These are phyloP conservation scores for Suhomyces bolitotheri DNA, from an alignment of 1,139 yeast genomes.

Conservation along the genomic window DNA sequence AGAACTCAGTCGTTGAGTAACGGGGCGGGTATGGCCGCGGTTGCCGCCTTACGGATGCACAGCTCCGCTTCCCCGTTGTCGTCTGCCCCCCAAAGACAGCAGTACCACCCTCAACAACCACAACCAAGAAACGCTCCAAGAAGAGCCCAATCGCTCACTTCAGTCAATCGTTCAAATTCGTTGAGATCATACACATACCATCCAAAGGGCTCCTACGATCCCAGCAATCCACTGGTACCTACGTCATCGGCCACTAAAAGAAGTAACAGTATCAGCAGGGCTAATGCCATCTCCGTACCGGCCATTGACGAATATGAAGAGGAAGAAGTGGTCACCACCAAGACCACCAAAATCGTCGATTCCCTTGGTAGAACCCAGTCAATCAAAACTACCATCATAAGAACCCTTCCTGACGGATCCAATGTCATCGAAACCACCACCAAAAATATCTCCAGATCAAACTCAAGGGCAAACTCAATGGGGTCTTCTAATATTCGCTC, in stretches of 20 bases:
- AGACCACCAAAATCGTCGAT: conserved; percentile 48
- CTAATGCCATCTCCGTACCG: conserved; percentile 15
- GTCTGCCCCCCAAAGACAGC: conserved; percentile 4
- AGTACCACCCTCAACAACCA: conserved; percentile 7
- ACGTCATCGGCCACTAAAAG: conserved; percentile 19
- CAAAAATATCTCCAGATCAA: conserved; percentile 41
- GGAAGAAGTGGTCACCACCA: conserved; percentile 39
- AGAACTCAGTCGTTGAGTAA: conserved; percentile 28
- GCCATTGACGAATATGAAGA: conserved; percentile 18
- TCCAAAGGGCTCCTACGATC: conserved; percentile 43
- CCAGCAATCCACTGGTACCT: conserved; percentile 33
- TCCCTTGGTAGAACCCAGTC: conserved; percentile 44
- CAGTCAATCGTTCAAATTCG: conserved; percentile 30
- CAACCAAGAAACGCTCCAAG: conserved; percentile 11
- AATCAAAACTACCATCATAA: conserved; percentile 45
- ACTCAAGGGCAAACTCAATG: conserved; percentile 37
- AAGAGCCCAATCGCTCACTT: conserved; percentile 20
- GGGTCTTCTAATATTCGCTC: conserved; percentile 20
- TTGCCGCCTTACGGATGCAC: conserved; percentile 44
- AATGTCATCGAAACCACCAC: conserved; percentile 48
- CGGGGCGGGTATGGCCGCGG: conserved; percentile 46
- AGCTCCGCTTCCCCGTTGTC: conserved; percentile 12
- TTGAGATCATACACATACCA: conserved; percentile 39
- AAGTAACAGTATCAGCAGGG: conserved; percentile 20
- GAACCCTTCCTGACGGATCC: conserved; percentile 47